phyloP scores from a whole-genome alignment of 148 eudicot genomes.

The Talinum fruticosum region DNA sequence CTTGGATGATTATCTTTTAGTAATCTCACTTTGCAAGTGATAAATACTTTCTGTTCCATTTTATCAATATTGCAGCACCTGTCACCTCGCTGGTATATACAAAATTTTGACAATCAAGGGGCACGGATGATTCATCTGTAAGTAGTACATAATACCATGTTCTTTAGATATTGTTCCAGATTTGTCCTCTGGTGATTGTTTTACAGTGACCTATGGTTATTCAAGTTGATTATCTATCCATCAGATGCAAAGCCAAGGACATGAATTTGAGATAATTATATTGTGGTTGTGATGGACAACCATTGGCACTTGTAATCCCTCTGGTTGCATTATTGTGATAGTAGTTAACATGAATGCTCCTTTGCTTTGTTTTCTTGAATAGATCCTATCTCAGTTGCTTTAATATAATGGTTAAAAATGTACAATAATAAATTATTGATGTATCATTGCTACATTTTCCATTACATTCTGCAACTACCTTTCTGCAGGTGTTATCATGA shows the following conservation, averaged over 20 bases:
- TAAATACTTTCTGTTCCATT: slow-evolving; percentile 6
- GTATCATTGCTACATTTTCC: neutral
- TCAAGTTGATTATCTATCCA: neutral
- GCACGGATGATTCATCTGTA: slow-evolving; percentile 88
- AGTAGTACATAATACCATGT: slow-evolving; percentile 30
- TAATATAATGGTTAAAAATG: neutral
- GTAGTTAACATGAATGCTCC: neutral
- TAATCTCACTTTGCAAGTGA: neutral
- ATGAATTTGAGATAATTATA: neutral
- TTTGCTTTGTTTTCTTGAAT: too few species aligned
- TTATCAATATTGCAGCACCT: slow-evolving; percentile 43
- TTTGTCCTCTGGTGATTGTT: neutral
- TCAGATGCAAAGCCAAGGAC: neutral
- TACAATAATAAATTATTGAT: neutral
- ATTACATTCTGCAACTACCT: neutral
- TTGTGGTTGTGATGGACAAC: neutral
- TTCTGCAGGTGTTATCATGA: slow-evolving; percentile 80
- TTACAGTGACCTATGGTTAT: too few species aligned
- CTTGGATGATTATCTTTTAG: neutral
- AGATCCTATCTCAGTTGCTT: neutral
- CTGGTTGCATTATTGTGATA: neutral
- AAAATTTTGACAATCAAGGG: slow-evolving; percentile 56
- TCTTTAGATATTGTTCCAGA: neutral
- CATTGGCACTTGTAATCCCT: neutral
- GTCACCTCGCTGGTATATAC: slow-evolving; percentile 89